These are phyloP conservation scores for Euphorbia neoarborescens DNA, from an alignment of 441 rosid species.

Conservation along the genomic window DNA sequence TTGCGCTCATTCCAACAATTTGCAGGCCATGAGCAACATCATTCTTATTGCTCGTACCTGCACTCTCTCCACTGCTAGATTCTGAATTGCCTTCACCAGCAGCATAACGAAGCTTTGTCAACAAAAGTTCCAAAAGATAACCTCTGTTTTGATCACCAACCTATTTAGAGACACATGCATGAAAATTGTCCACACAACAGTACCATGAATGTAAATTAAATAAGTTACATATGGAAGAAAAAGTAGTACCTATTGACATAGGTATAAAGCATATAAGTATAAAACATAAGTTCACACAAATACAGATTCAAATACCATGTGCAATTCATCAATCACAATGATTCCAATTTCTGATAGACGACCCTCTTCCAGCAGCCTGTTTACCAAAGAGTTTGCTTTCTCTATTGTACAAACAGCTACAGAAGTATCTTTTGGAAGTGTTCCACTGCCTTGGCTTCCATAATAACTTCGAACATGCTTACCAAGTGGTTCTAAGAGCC, in stretches of 20 bases:
- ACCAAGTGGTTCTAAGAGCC: slow-evolving; percentile 87
- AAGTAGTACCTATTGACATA: neutral
- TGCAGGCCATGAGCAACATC: slow-evolving; percentile 81
- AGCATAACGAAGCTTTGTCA: slow-evolving; percentile 97
- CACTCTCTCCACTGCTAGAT: slow-evolving; percentile 80
- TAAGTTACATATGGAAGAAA: slow-evolving; percentile 3
- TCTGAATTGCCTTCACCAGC: slow-evolving; percentile 87
- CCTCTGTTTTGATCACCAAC: slow-evolving; percentile 97
- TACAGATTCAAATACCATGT: slow-evolving; percentile 57
- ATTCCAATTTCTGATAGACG: slow-evolving; percentile 92
- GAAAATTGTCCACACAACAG: slow-evolving; percentile 15
- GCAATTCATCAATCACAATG: slow-evolving; percentile 93
- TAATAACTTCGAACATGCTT: slow-evolving; percentile 88
- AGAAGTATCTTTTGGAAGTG: slow-evolving; percentile 92
- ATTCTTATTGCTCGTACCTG: slow-evolving; percentile 70
- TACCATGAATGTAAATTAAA: neutral
- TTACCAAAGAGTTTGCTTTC: slow-evolving; percentile 86
- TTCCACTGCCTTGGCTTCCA: slow-evolving; percentile 95
- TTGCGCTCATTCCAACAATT: slow-evolving; percentile 99
- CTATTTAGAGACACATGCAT: slow-evolving; percentile 37
- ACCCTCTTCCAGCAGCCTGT: slow-evolving; percentile 90
- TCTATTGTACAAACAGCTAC: slow-evolving; percentile 99
- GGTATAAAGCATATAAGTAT: neutral
- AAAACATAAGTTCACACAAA: slow-evolving; percentile 5
- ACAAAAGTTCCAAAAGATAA: slow-evolving; percentile 90